Percentiles rank a stretch among this genome's conserved stretches.
phyloP scores from a whole-genome alignment of 306 rosid genomes.

The Fragaria vesca region DNA sequence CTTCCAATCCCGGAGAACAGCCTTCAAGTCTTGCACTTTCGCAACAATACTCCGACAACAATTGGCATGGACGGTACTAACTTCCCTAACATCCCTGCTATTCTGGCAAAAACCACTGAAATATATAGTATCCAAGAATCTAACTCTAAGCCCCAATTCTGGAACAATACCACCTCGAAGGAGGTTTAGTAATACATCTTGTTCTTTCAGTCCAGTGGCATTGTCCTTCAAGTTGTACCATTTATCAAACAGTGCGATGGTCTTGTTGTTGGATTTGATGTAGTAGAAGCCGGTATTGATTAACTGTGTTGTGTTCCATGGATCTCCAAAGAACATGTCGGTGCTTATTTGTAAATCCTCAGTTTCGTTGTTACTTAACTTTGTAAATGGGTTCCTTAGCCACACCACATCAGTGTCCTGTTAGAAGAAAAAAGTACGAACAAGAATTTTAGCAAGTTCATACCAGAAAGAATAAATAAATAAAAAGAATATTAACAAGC shows the following conservation, averaged over 20 bases:
- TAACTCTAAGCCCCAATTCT: slow-evolving; percentile 49
- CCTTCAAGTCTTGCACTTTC: slow-evolving; percentile 51
- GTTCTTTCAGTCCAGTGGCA: slow-evolving; percentile 60
- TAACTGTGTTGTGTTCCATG: slow-evolving; percentile 34
- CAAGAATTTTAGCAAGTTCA: neutral
- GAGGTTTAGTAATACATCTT: slow-evolving; percentile 57
- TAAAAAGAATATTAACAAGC: too few relatives aligned
- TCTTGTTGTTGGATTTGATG: slow-evolving; percentile 59
- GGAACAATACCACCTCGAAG: slow-evolving; percentile 33
- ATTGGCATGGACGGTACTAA: slow-evolving; percentile 69
- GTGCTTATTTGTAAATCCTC: slow-evolving; percentile 75
- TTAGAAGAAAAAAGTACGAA: neutral
- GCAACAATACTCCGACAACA: slow-evolving; percentile 74
- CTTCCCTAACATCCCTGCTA: slow-evolving; percentile 55
- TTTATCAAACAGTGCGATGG: slow-evolving; percentile 51
- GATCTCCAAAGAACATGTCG: slow-evolving; percentile 42
- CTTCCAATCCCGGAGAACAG: slow-evolving; percentile 63
- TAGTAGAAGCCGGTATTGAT: slow-evolving; percentile 84
- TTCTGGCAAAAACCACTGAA: slow-evolving; percentile 86
- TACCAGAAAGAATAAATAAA: too few relatives aligned
- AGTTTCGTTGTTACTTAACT: slow-evolving; percentile 45
- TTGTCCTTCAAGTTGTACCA: slow-evolving; percentile 65
- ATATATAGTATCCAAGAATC: slow-evolving; percentile 64
- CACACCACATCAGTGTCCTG: slow-evolving; percentile 87
- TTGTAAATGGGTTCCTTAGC: slow-evolving; percentile 70